Conservation (phyloP, 306 rosid species). For the Begonia loranthoides region DNA sequence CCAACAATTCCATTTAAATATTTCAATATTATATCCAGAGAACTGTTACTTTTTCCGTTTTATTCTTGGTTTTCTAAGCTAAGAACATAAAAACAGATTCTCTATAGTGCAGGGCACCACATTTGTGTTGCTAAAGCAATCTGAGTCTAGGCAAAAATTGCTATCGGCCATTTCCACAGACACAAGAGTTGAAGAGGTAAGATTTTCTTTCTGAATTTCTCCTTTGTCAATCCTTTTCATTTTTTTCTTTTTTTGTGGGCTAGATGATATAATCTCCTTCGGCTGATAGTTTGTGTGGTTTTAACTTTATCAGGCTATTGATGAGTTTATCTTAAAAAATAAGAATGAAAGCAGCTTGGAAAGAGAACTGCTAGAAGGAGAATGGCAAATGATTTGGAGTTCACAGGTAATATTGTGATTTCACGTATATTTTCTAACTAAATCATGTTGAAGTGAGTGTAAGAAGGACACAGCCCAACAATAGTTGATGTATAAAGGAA, state of each 20-base stretch:
- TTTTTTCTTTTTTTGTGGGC: no score
- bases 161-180: slow-evolving; percentile 60
- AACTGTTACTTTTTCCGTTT: no score
- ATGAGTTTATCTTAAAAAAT: slow-evolving; percentile 43
- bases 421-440: no score
- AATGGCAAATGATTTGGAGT: slow-evolving; percentile 92
- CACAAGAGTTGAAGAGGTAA: slow-evolving; percentile 44
- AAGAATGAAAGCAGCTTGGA: slow-evolving; percentile 23
- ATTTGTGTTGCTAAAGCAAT: slow-evolving; percentile 81
- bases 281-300: neutral
- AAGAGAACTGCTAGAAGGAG: slow-evolving; percentile 64
- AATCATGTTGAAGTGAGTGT: no score
- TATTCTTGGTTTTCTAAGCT: neutral
- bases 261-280: neutral
- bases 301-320: slow-evolving; percentile 46
- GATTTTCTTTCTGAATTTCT: neutral
- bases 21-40: no score
- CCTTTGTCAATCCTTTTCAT: no score
- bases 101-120: slow-evolving; percentile 97
- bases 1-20: no score
- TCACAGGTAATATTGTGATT: slow-evolving; percentile 56
- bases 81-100: slow-evolving; percentile 29
- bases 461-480: no score
- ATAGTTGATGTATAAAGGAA: no score
- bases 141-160: slow-evolving; percentile 65